Percentiles rank a stretch among this genome's conserved stretches.
Evolutionary conservation across 176 grass and related monocot genomes (phyloP).

Genomic region (Cocos nucifera): DNA sequence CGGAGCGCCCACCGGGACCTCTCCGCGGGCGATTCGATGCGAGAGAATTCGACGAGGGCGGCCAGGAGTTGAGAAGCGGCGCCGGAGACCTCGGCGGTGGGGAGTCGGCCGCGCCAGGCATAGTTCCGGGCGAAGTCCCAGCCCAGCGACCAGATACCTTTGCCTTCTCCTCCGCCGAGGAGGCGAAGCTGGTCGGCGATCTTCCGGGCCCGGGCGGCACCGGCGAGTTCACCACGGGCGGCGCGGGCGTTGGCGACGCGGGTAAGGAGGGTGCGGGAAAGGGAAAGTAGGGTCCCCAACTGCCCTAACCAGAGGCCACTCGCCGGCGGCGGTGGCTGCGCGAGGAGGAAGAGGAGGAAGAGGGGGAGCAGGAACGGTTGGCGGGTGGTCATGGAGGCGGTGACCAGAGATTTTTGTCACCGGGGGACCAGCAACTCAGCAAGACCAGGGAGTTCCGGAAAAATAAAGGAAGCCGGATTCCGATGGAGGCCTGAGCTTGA

Average conservation of each 20-base stretch:
- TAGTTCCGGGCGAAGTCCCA: conserved; percentile 93
- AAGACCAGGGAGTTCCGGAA: no score
- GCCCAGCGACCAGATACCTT: conserved; percentile 37
- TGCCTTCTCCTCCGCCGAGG: conserved; percentile 26
- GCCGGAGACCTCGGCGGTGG: conserved; percentile 23
- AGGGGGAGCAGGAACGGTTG: conserved; percentile 1
- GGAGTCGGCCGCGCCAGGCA: conserved; percentile 27
- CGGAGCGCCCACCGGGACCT: conserved; percentile 41
- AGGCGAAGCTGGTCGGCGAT: conserved; percentile 47
- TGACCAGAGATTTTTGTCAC: no score
- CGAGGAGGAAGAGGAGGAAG: conserved; percentile 30
- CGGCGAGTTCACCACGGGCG: conserved; percentile 44
- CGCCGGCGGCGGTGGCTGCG: conserved; percentile 5
- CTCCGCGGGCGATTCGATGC: conserved; percentile 30
- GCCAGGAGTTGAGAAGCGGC: conserved; percentile 26
- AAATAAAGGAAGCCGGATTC: no score
- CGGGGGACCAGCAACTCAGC: no score
- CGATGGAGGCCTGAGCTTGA: no score
- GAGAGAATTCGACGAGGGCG: conserved; percentile 43
- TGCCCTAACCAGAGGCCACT: conserved; percentile 35
- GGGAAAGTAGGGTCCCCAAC: conserved; percentile 44
- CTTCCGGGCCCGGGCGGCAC: conserved; percentile 36
- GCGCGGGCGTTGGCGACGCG: conserved; percentile 56
- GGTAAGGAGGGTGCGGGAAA: conserved; percentile 81
- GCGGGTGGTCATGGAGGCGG: no score